phyloP scores from a whole-genome alignment of 2,329 filamentous ascomycete species.

The Achaetomium macrosporum region DNA sequence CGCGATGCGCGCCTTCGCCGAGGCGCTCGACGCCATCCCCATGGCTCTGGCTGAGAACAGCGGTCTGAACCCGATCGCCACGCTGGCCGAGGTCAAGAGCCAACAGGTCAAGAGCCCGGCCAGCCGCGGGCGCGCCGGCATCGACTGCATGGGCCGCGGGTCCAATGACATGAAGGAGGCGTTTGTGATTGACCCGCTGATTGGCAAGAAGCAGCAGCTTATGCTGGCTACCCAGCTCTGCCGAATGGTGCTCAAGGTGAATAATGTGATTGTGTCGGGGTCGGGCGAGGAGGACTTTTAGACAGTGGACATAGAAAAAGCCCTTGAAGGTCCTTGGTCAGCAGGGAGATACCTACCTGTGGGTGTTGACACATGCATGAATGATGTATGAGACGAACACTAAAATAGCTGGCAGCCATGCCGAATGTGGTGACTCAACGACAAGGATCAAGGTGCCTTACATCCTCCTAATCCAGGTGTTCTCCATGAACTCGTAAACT shows the following conservation, averaged over 20 bases:
- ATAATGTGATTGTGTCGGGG: conserved; percentile 91
- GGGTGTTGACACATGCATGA: conserved; percentile 12
- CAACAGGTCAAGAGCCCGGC: conserved; percentile 75
- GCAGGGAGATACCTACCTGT: background rate
- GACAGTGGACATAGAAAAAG: conserved; percentile 15
- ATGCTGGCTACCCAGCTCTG: conserved; percentile 95
- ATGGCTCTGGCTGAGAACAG: conserved; percentile 98
- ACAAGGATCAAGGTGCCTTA: background rate
- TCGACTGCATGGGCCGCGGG: conserved; percentile 95
- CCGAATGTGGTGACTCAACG: too few relatives aligned
- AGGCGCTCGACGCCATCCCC: conserved; percentile 86
- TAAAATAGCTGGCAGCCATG: too few relatives aligned
- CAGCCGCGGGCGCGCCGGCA: conserved; percentile 64
- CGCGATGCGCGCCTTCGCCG: conserved; percentile 95
- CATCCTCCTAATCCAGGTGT: too few relatives aligned
- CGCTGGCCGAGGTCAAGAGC: conserved; percentile 89
- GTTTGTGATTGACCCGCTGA: conserved; percentile 96
- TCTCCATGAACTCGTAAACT: too few relatives aligned
- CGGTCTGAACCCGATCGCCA: conserved; percentile 91
- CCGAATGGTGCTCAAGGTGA: conserved; percentile 95
- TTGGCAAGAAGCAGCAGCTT: conserved; percentile 96
- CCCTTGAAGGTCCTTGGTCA: background rate
- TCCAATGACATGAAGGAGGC: conserved; percentile 97
- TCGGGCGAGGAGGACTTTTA: conserved; percentile 85
- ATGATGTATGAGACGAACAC: conserved; percentile 11